Percentiles rank a stretch among this genome's conserved stretches.
phyloP scores from a whole-genome alignment of 2,329 filamentous ascomycete species.

The Chaetothyriales sp. region DNA sequence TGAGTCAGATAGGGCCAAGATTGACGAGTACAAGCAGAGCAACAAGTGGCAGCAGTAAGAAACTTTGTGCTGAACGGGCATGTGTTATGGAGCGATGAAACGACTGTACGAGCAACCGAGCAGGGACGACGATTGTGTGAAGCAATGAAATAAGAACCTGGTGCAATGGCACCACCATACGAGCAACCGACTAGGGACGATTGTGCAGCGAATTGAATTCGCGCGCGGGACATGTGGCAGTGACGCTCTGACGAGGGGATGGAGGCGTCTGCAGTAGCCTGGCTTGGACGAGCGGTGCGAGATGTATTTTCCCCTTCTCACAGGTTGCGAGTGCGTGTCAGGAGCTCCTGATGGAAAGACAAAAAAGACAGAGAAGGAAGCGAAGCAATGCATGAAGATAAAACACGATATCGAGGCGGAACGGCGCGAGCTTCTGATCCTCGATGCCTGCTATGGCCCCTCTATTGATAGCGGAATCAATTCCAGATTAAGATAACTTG shows the following conservation, averaged over 20 bases:
- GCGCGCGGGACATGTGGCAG: not conserved
- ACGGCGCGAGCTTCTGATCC: not conserved
- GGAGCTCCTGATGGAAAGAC: not conserved
- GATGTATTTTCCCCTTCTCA: not conserved
- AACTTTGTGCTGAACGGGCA: not conserved
- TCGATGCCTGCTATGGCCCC: not conserved
- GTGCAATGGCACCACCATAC: not conserved
- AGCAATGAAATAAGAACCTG: no score
- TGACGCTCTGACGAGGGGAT: no score
- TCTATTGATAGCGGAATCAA: not conserved
- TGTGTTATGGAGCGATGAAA: no score
- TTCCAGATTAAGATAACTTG: no score
- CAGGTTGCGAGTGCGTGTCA: not conserved
- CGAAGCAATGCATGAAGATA: not conserved
- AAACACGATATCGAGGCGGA: not conserved
- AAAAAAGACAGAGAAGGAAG: not conserved
- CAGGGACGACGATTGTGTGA: no score
- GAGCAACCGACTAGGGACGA: not conserved
- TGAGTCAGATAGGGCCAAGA: constrained; percentile 4
- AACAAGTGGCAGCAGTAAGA: not conserved
- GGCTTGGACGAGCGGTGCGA: no score
- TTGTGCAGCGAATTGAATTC: no score
- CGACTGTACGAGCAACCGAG: not conserved
- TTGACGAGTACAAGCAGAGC: constrained; percentile 5
- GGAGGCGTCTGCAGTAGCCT: no score